phyloP scores from a whole-genome alignment of 257 asterid species.

The Fraxinus americana region DNA sequence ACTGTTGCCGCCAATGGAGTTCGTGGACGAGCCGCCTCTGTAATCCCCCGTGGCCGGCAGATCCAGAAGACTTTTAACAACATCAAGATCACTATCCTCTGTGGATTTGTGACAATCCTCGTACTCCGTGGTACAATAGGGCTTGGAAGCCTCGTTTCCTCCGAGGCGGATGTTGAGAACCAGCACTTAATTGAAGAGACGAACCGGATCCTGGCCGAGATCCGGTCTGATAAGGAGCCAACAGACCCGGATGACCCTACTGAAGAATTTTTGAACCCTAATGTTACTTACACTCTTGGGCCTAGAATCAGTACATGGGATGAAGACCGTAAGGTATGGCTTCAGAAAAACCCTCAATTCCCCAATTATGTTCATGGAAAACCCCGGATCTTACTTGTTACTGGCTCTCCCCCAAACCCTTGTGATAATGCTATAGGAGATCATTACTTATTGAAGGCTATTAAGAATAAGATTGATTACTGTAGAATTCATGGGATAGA shows the following conservation, averaged over 20 bases:
- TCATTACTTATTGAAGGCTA: conserved; percentile 75
- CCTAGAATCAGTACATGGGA: conserved; percentile 75
- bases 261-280: conserved; percentile 37
- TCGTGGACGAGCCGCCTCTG: conserved; percentile 45
- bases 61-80: conserved; percentile 74
- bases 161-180: conserved; percentile 66
- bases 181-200: conserved; percentile 68
- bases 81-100: conserved; percentile 72
- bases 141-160: conserved; percentile 59
- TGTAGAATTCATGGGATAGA: conserved; percentile 97
- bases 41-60: conserved; percentile 70
- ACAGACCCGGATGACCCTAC: conserved; percentile 41
- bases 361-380: conserved; percentile 64
- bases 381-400: conserved; percentile 77
- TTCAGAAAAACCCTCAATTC: conserved; percentile 61
- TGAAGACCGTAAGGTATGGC: conserved; percentile 69
- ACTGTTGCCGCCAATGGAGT: conserved; percentile 45
- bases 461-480: conserved; percentile 90
- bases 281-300: conserved; percentile 57
- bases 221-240: conserved; percentile 74
- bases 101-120: conserved; percentile 84
- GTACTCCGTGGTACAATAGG: conserved; percentile 93
- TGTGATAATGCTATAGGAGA: conserved; percentile 92
- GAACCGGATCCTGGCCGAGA: conserved; percentile 69
- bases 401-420: conserved; percentile 81